These are phyloP conservation scores for Ophiostoma australiae DNA, from an alignment of 2,329 filamentous ascomycete genomes.

Conservation along the genomic window DNA sequence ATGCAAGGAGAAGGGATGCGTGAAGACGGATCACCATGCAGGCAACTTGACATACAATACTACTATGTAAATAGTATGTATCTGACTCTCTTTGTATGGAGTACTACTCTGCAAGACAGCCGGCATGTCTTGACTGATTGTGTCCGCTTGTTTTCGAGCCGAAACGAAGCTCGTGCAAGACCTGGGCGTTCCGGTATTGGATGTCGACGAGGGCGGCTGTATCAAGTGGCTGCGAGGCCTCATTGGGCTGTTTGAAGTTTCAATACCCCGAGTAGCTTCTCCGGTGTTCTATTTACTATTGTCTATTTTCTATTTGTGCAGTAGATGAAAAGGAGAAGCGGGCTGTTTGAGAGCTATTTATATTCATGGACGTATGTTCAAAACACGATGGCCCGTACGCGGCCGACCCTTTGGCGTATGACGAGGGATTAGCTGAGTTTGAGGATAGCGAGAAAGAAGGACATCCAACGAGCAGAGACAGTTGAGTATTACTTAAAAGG, in stretches of 20 bases:
- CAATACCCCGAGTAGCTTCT: neutral
- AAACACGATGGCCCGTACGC: neutral
- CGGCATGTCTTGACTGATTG: neutral
- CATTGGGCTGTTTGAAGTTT: slow-evolving; percentile 6
- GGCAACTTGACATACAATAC: neutral
- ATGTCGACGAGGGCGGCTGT: neutral
- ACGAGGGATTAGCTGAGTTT: neutral
- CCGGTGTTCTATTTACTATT: neutral
- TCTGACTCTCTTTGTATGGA: neutral
- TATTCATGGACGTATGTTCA: slow-evolving; percentile 3
- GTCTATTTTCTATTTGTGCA: no score
- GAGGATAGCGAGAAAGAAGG: neutral
- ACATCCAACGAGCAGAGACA: neutral
- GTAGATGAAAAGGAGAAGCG: neutral
- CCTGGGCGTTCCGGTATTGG: neutral
- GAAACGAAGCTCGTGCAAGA: neutral
- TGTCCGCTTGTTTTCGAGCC: neutral
- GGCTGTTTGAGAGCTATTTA: slow-evolving; percentile 8
- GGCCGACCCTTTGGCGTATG: neutral
- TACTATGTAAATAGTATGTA: neutral
- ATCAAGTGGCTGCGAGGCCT: neutral
- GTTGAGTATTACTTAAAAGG: neutral
- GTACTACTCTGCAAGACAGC: no score
- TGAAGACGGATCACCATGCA: neutral
- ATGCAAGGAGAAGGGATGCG: neutral